These are phyloP conservation scores for Psidium guajava DNA, from an alignment of 345 rosid species.

Conservation along the genomic window DNA sequence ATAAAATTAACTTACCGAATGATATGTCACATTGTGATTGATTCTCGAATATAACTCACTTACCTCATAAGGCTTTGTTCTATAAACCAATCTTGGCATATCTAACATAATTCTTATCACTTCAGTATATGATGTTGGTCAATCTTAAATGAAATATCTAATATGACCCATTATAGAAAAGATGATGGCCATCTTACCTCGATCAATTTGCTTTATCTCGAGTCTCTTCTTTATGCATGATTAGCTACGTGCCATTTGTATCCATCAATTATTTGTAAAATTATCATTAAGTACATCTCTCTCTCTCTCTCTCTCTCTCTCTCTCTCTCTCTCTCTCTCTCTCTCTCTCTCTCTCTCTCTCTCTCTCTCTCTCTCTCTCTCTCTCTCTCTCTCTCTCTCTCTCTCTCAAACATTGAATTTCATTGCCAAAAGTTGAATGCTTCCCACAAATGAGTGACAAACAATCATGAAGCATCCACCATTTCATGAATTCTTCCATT, in stretches of 20 bases:
- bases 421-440: too few relatives aligned
- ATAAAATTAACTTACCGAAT: background rate
- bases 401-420: too few relatives aligned
- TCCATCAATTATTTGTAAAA: background rate
- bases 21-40: background rate
- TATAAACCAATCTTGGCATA: background rate
- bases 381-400: too few relatives aligned
- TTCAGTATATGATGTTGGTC: background rate
- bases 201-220: background rate
- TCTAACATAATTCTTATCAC: background rate
- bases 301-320: background rate
- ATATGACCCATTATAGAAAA: background rate
- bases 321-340: too few relatives aligned
- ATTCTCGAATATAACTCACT: background rate
- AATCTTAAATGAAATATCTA: background rate
- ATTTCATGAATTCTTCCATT: background rate
- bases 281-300: too few relatives aligned
- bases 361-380: too few relatives aligned
- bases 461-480: background rate
- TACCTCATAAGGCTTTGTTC: background rate
- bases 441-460: too few relatives aligned
- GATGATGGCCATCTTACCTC: background rate
- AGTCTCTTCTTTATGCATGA: too few relatives aligned
- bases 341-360: too few relatives aligned
- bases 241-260: background rate